Evolutionary conservation across 2,329 filamentous ascomycete species (phyloP).

Genomic region (Sporothrix schenckii): DNA sequence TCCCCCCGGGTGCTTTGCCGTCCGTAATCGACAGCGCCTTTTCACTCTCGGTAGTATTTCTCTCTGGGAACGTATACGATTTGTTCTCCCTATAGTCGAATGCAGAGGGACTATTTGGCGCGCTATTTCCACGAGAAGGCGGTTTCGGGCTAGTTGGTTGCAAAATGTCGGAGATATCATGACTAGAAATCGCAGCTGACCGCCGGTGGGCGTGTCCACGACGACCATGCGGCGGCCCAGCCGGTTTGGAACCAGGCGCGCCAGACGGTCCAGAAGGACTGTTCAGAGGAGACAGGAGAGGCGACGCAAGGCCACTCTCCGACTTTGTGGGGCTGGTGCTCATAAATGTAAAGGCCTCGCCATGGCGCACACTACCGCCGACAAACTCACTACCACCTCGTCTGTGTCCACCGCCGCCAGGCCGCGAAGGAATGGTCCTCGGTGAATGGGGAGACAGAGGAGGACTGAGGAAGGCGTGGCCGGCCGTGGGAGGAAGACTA

Average conservation of each 20-base stretch:
- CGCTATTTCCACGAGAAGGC: constrained; percentile 61
- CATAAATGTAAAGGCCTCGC: constrained; percentile 62
- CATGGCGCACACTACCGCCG: constrained; percentile 66
- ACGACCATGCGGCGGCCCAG: constrained; percentile 45
- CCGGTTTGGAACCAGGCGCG: constrained; percentile 31
- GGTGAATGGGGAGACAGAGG: constrained; percentile 59
- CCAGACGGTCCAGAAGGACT: constrained; percentile 39
- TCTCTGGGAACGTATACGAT: constrained; percentile 39
- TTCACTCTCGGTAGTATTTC: constrained; percentile 31
- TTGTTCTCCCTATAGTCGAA: constrained; percentile 49
- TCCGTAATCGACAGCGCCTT: constrained; percentile 31
- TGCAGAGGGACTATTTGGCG: constrained; percentile 63
- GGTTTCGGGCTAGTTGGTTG: constrained; percentile 59
- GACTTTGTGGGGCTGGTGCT: constrained; percentile 71
- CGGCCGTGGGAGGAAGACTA: constrained; percentile 42
- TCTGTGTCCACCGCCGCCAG: constrained; percentile 71
- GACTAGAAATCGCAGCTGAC: constrained; percentile 79
- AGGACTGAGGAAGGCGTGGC: constrained; percentile 54
- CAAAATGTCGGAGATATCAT: constrained; percentile 74
- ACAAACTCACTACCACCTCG: constrained; percentile 86
- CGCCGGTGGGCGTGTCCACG: constrained; percentile 79
- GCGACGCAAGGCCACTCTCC: constrained; percentile 60
- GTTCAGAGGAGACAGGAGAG: constrained; percentile 54
- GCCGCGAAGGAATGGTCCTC: constrained; percentile 54
- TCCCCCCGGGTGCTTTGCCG: constrained; percentile 28